Base-by-base conservation (phyloP, 2,329 filamentous ascomycete species). In the Ophiocordyceps camponoti-rufipedis region DNA sequence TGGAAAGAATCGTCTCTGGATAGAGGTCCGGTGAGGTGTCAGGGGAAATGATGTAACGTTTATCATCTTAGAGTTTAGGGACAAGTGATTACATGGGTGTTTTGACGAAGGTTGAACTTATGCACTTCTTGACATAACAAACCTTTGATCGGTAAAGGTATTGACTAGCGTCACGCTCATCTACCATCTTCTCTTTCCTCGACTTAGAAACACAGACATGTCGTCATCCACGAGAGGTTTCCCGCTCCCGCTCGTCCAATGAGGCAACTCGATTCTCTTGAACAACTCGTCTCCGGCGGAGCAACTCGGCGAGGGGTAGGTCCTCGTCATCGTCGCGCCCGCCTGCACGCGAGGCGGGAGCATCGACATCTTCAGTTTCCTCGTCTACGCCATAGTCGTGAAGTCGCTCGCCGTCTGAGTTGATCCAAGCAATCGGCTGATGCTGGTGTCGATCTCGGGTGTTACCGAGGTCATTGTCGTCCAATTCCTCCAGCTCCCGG, bases 351-450 rank as follows among this genome's bases (percentile, higher is more conserved):
- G 32, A 58, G 4, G 56, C 55, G 9, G 49, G 48, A 11, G 45
- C 47, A 14, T 50, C 51, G 11, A 47, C 47, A 28, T 55, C 55
- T 47, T 86, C 80, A 0, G 71, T 73, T 13, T 84, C 81, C 54
- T 86, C 82, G 52, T 89, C 85, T 0, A 91, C 83, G 2, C 85
- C 85, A 55, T 80, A 91, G 54, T 91, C 85, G 40, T 73, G 69
- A 44, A 91, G 62, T 32, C 76, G 68, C 55, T 89, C 82, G 1
- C 84, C 85, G 45, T 89, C 83, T 0, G 75, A 70, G 52, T 88
- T 89, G 0, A 70, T 75, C 84, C 84, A 91, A 5, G 66, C 72
- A 40, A 71, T 70, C 54, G 52, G 51, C 3, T 52, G 52, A 51
- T 51, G 45, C 11, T 54, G 55, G 3, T 55, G 53, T 2, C 48